Evolutionary conservation across 2,329 filamentous ascomycete species (phyloP).

Genomic region (Claviceps cyperi): DNA sequence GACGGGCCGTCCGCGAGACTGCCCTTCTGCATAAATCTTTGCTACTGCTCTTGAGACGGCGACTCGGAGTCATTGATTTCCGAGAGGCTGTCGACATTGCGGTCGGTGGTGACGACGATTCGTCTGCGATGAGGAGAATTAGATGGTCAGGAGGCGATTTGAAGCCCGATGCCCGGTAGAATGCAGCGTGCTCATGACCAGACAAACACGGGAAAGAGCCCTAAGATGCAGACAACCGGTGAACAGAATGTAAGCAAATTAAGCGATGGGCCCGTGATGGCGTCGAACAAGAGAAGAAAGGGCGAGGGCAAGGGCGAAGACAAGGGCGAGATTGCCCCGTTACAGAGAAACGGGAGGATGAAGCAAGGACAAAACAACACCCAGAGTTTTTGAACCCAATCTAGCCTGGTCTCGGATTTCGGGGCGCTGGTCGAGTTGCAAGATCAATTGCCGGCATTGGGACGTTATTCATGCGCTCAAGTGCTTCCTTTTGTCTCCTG

Average conservation of each 20-base stretch:
- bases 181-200: slow-evolving; percentile 4
- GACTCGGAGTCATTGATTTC: slow-evolving; percentile 29
- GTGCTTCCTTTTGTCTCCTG: background rate
- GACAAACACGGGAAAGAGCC: background rate
- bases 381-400: background rate
- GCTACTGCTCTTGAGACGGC: slow-evolving; percentile 30
- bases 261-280: background rate
- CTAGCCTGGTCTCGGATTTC: slow-evolving; percentile 1
- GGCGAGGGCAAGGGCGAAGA: background rate
- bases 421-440: background rate
- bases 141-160: slow-evolving; percentile 15
- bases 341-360: background rate
- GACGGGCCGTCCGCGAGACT: slow-evolving; percentile 22
- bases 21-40: slow-evolving; percentile 27
- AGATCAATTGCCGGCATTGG: slow-evolving; percentile 1
- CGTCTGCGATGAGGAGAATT: background rate
- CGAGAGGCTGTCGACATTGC: slow-evolving; percentile 35
- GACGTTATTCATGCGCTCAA: slow-evolving; percentile 2
- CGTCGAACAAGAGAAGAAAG: background rate
- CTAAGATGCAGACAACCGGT: background rate
- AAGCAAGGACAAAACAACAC: background rate
- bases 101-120: background rate
- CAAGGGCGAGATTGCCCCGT: background rate
- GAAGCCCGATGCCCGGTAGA: slow-evolving; percentile 13
- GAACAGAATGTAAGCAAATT: background rate